Evolutionary conservation across 306 rosid genomes (phyloP).

Genomic region (Malus orientalis): DNA sequence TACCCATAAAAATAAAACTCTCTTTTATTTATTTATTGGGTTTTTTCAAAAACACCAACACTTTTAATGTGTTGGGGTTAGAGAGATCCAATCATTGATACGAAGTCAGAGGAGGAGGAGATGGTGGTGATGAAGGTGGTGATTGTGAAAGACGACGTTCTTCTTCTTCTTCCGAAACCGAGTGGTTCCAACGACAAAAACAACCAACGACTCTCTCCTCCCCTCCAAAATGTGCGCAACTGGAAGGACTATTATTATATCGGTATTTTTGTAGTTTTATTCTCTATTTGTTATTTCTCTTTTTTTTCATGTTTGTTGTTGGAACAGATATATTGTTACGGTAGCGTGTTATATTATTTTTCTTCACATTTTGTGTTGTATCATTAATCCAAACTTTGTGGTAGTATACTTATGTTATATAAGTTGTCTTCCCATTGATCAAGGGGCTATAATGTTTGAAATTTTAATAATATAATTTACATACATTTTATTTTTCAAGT

Average conservation of each 20-base stretch:
- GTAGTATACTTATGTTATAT: no score
- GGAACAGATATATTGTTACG: no score
- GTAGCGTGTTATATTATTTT: no score
- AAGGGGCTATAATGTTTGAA: no score
- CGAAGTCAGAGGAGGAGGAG: conserved; percentile 15
- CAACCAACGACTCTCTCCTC: conserved; percentile 23
- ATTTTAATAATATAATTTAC: no score
- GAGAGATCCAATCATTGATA: conserved; percentile 7
- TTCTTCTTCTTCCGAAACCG: conserved; percentile 24
- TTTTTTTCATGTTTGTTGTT: neutral
- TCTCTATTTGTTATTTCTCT: neutral
- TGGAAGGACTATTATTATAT: neutral
- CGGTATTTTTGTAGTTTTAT: neutral
- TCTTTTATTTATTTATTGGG: neutral
- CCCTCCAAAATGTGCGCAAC: conserved; percentile 32
- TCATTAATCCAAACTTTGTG: no score
- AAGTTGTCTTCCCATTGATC: no score
- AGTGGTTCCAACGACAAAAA: conserved; percentile 35
- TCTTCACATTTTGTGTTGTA: no score
- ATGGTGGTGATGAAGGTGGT: neutral
- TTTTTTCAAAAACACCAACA: neutral
- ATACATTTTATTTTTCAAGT: no score
- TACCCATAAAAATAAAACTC: conserved; percentile 47
- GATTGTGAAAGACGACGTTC: conserved; percentile 15
- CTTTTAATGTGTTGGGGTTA: neutral